These are phyloP conservation scores for Cladosporium sp. DNA, from an alignment of 2,329 filamentous ascomycete species.

Conservation along the genomic window DNA sequence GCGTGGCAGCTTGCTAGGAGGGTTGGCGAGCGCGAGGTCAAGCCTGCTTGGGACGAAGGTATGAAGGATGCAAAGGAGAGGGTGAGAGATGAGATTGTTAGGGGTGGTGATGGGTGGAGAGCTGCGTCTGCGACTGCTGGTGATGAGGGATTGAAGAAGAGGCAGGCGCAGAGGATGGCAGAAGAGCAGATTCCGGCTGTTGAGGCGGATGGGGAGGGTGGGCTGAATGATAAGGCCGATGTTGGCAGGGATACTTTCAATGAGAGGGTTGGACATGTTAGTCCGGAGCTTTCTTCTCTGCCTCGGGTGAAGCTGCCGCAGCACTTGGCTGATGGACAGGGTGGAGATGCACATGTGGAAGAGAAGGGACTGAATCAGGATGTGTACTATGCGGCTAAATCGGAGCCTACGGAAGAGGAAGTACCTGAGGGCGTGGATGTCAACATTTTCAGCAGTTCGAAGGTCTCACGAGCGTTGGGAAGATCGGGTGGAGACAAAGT, in stretches of 20 bases:
- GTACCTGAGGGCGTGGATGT: constrained; percentile 56
- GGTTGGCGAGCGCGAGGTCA: constrained; percentile 46
- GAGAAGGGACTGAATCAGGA: constrained; percentile 51
- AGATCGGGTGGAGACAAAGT: constrained; percentile 30
- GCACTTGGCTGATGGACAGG: constrained; percentile 44
- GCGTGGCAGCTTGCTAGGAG: constrained; percentile 56
- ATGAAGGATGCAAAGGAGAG: constrained; percentile 26
- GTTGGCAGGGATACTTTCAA: constrained; percentile 50
- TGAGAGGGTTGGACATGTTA: constrained; percentile 44
- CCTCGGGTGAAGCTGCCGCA: constrained; percentile 55
- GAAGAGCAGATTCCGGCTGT: constrained; percentile 38
- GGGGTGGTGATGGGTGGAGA: constrained; percentile 5
- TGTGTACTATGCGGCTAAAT: constrained; percentile 43
- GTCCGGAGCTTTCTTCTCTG: constrained; percentile 48
- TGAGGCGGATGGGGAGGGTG: background rate
- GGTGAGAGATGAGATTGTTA: constrained; percentile 15
- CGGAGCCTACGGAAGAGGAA: constrained; percentile 32
- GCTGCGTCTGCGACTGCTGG: constrained; percentile 30
- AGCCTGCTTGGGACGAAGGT: constrained; percentile 11
- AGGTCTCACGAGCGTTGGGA: constrained; percentile 53
- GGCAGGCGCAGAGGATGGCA: constrained; percentile 42
- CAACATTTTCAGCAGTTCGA: constrained; percentile 59
- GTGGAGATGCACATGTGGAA: constrained; percentile 36
- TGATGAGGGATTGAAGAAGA: constrained; percentile 34
- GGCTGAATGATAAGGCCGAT: background rate